Evolutionary conservation across 345 rosid genomes (phyloP), one percentile per base, ranked within the genome.

Genomic region (Carallia brachiata): DNA sequence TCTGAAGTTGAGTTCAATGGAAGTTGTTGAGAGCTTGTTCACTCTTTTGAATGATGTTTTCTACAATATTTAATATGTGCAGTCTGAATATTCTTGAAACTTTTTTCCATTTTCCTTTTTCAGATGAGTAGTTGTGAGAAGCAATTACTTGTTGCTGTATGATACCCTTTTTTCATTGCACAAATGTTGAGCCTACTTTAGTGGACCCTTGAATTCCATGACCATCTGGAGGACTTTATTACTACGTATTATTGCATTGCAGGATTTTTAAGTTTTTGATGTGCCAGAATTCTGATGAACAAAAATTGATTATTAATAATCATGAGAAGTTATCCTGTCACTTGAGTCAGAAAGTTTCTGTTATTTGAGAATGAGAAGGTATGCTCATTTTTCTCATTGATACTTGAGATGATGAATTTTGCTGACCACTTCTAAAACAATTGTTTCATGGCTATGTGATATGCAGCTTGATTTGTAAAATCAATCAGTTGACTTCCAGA

Each of bases 291-390:
- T 74, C 80, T 70, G 77, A 57, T 53, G 82, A 87, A 73, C 88
- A 88, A 69, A 81, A 77, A 69, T 69, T 84, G 67, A 65, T 84
- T 58, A 53, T 77, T 60, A 63, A 68, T 74, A 73, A 78, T 77
- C 81, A 76, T 69, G 82, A 82, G 68, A 82, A 77, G 62, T 61
- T 84, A 39, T 71, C 76, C 58, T 67, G 56, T 66, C 62, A 54
- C 74, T 71, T 79, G 76, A 73, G 67, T 40, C 84, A 88, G 73
- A 91, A 80, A 77, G 64, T 80, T 72, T 69, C 75, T 72, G 82
- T 79, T 62, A 65, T 78, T 57, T n/a, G 97, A 89, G 75, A 79
- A 71, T 65, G 91, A 87, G 78, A 89, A 90, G 96, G 98, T 90
- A 48, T 36, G 23, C 23, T 23, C 23, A 23, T 23, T 23, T 23